Evolutionary conservation across 805 yeast species (phyloP), one percentile per base, ranked within the genome.

Genomic region (Cephaloascus albidus): DNA sequence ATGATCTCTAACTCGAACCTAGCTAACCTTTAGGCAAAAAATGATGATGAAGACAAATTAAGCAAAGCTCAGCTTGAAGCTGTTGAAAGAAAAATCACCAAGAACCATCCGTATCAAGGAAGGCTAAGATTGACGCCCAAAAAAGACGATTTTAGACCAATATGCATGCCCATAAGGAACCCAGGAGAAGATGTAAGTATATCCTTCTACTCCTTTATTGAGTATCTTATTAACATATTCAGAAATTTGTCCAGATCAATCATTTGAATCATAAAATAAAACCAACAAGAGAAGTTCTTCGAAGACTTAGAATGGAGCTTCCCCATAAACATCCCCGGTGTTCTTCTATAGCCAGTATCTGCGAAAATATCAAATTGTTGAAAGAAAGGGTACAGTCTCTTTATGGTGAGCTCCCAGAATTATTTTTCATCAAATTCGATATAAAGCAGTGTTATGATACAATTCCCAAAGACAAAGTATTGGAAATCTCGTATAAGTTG

Each of bases 401-500:
- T 5, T n/a, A 43, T 15, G 49, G 52, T 0, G 33, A 17, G 2
- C 14, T 68, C 3, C 76, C 76, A 0, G 37, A 45, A 2, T 45
- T 79, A 0, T 72, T 63, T 49, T 72, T 72, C 14, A 62, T 83
- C 19, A 85, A 84, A 47, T 83, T 86, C 55, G 97, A 89, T 54
- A 76, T 85, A 45, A 70, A 68, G 40, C 70, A 79, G 3, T 87
- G 96, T 40, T 89, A 77, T 54, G 97, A 90, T 50, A 72, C 78
- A 2, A 61, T 88, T 15, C 78, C 84, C 14, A 73, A 71, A 36
- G 45, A 49, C 0, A 65, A 64, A 41, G 61, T 74, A 2, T 39
- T 67, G 2, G 45, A 54, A 3, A 51, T 67, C 20, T 46, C 74
- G 1, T 47, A 51, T 1, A 39, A 48, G 20, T 53, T 66, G 44